These are phyloP conservation scores for Termitomyces sp. DNA, from an alignment of 768 basidiomycete genomes.

Conservation along the genomic window DNA sequence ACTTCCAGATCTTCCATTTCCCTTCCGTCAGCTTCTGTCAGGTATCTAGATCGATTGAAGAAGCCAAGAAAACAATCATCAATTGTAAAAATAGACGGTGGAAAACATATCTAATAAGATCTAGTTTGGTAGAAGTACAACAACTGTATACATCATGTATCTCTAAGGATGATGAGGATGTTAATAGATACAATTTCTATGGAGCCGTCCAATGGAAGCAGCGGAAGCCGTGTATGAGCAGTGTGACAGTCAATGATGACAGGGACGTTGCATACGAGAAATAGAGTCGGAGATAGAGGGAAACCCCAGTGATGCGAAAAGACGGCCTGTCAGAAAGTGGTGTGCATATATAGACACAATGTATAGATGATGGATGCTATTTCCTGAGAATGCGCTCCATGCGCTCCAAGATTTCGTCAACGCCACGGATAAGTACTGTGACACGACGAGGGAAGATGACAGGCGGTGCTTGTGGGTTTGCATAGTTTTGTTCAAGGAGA, in stretches of 20 bases:
- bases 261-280: not conserved
- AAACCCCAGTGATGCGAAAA: not conserved
- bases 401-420: conserved; percentile 58
- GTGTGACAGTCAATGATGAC: not conserved
- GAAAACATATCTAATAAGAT: not conserved
- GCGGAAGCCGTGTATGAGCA: not conserved
- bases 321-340: not conserved
- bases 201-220: conserved; percentile 8
- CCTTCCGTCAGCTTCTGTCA: too few relatives aligned
- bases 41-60: not conserved
- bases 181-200: conserved; percentile 10
- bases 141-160: conserved; percentile 4
- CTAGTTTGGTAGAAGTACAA: conserved; percentile 5
- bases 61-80: not conserved
- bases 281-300: too few relatives aligned
- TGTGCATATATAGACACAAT: not conserved
- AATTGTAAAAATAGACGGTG: not conserved
- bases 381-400: conserved; percentile 55
- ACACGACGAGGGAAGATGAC: conserved; percentile 51
- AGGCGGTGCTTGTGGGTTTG: conserved; percentile 8
- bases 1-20: not conserved
- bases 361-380: not conserved
- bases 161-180: conserved; percentile 1
- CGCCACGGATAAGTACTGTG: conserved; percentile 53
- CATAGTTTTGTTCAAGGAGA: conserved; percentile 40